Evolutionary conservation across 805 yeast genomes (phyloP), one percentile per base, ranked within the genome.

Genomic region (Debaryomyces hansenii): DNA sequence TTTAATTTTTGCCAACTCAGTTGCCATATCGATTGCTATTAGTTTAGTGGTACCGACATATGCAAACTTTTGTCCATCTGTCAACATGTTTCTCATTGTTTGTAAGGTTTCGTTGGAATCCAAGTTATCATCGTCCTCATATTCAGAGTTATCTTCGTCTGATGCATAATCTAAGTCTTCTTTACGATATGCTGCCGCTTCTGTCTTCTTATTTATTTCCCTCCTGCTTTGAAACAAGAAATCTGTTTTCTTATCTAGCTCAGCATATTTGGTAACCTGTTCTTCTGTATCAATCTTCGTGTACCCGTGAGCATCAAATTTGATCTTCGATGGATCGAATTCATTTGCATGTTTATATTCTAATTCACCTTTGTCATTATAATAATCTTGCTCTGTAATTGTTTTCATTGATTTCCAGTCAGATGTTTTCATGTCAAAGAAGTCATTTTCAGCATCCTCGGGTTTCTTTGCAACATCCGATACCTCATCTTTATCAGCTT

Each of bases 371-470:
- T 79, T 80, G 20, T 89, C 87, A 58, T 92, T 88, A 61, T 89
- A 92, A 36, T 89, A 78, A 50, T 89, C 89, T 46, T 80, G 75
- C 41, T 84, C 81, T 3, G 96, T 83, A 24, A 89, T 84, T 0
- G 92, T 83, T 37, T 87, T 85, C 89, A 94, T 90, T 14, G 87
- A 82, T 58, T 86, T 84, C 99, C 99, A 94, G 24, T 77, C 84
- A 5, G 67, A 40, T 11, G 73, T 78, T 31, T 75, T 67, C 16
- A 65, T 69, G 40, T 50, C 50, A 47, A 72, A 71, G 51, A 70
- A 71, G 44, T 68, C 72, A 34, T 67, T 72, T 4, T 56, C 62
- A 3, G 12, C 1, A 11, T 11, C n/a, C 4, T 21, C 35, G 15
- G 15, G 16, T 37, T 20, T 47, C 43, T 33, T 45, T 35, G 20